Evolutionary conservation across 2,329 filamentous ascomycete species (phyloP).

Genomic region (Meredithiella fracta): DNA sequence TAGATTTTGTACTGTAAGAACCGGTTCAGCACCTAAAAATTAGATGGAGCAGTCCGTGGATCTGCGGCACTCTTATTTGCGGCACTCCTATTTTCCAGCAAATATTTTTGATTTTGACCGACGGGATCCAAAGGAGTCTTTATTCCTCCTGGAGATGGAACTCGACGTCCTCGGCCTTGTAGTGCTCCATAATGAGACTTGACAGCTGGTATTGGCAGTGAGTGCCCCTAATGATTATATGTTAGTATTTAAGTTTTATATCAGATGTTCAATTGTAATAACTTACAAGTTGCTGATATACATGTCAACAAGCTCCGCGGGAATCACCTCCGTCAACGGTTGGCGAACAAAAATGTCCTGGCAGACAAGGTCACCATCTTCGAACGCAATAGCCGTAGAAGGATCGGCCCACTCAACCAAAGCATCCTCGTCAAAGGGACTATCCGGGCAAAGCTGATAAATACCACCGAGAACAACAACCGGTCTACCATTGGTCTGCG

Average conservation of each 20-base stretch:
- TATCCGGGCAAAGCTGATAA: slow-evolving; percentile 85
- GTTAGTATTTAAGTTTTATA: neutral
- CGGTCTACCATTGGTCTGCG: slow-evolving; percentile 63
- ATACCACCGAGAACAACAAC: slow-evolving; percentile 82
- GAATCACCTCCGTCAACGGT: slow-evolving; percentile 68
- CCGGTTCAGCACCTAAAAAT: neutral
- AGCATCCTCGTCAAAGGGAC: slow-evolving; percentile 65
- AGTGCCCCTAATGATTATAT: slow-evolving; percentile 32
- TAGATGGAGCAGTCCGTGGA: neutral
- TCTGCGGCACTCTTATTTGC: slow-evolving; percentile 1
- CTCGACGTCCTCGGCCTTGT: slow-evolving; percentile 55
- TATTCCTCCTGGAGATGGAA: slow-evolving; percentile 29
- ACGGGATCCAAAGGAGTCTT: too few relatives aligned
- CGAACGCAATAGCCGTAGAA: slow-evolving; percentile 57
- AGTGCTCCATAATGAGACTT: slow-evolving; percentile 57
- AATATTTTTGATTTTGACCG: neutral
- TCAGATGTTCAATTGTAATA: neutral
- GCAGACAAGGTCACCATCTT: slow-evolving; percentile 64
- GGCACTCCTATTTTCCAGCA: neutral
- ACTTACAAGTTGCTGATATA: slow-evolving; percentile 64
- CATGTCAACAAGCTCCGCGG: slow-evolving; percentile 56
- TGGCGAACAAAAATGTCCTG: slow-evolving; percentile 56
- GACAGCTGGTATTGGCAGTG: slow-evolving; percentile 59
- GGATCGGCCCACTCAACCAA: slow-evolving; percentile 79
- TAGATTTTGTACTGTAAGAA: neutral